Base-by-base conservation (phyloP, 2,329 filamentous ascomycete genomes). In the Alternaria rosae region DNA sequence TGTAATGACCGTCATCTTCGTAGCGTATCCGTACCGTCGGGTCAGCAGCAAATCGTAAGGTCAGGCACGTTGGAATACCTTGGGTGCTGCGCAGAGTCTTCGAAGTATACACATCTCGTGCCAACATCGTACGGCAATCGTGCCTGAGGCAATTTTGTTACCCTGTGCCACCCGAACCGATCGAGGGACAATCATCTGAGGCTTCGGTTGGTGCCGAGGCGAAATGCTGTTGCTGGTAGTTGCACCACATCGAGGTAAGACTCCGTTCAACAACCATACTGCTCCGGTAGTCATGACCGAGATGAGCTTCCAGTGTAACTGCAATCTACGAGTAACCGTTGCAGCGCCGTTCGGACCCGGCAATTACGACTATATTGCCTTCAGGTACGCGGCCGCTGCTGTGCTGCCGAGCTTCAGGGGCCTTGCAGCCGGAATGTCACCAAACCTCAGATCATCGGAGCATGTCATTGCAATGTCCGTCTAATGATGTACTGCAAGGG, bases 391-490 rank as follows among this genome's bases (percentile, higher is more conserved):
- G 28, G 25, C 45, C 42, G 21, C 38, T 12, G 28, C 48, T 55
- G 58, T 59, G 57, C 51, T 47, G 65, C 55, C 57, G 21, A 43
- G 54, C 41, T 59, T 25, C 52, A 57, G 51, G 58, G 60, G 54
- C 52, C 32, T 53, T 53, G 53, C 57, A 56, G n/a, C 35, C n/a
- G 44, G 30, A 30, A 64, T 48, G 57, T 64, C 41, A 63, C 50
- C 26, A 43, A 54, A 35, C 43, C 35, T 52, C 35, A 66, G 62
- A 47, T 54, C 23, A n/a, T 61, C 26, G 57, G 51, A 48, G 45
- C 55, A 67, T 67, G 64, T 67, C 62, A 62, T 56, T 64, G 48
- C 20, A 54, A 60, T 35, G 23, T 56, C 25, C 41, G 53, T 42
- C 20, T 45, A 44, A n/a, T 41, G 38, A 59, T 43, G 54, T 30